These are phyloP conservation scores for Pleurotus djamor DNA, from an alignment of 768 basidiomycete genomes.

Conservation along the genomic window DNA sequence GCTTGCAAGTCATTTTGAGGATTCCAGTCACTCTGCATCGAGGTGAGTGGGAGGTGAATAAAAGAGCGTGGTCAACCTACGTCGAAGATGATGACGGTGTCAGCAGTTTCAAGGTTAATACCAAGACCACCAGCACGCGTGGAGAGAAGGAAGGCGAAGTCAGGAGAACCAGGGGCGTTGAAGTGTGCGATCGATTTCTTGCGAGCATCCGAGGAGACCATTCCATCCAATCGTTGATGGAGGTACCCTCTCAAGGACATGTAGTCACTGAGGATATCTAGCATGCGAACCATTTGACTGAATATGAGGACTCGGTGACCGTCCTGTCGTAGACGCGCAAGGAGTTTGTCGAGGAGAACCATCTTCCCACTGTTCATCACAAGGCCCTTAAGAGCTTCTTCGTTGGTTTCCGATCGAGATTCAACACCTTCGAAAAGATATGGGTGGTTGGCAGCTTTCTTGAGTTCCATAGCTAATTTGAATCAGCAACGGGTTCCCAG, in stretches of 20 bases:
- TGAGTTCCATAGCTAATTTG: constrained; percentile 88
- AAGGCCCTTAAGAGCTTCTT: constrained; percentile 91
- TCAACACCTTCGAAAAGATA: constrained; percentile 98
- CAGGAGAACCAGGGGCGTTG: constrained; percentile 88
- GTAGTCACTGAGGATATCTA: constrained; percentile 98
- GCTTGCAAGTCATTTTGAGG: constrained; percentile 98
- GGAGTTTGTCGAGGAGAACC: constrained; percentile 96
- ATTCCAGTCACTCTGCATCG: constrained; percentile 89
- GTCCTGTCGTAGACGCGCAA: constrained; percentile 85
- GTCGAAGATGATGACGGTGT: constrained; percentile 99
- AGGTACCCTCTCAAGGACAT: constrained; percentile 87
- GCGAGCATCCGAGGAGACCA: constrained; percentile 89
- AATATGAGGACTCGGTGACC: constrained; percentile 98
- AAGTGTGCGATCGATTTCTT: constrained; percentile 98
- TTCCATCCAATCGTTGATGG: constrained; percentile 94
- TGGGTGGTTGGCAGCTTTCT: constrained; percentile 98
- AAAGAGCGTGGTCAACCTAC: constrained; percentile 41
- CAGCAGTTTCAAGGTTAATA: constrained; percentile 97
- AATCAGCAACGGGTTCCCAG: constrained; percentile 5
- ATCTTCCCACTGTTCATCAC: constrained; percentile 99
- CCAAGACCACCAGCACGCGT: constrained; percentile 97
- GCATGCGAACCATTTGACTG: constrained; percentile 98
- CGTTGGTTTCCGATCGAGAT: constrained; percentile 49
- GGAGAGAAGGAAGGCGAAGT: constrained; percentile 96
- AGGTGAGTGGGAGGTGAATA: constrained; percentile 11